These are phyloP conservation scores for Rhodamnia argentea DNA, from an alignment of 345 rosid species.

Conservation along the genomic window DNA sequence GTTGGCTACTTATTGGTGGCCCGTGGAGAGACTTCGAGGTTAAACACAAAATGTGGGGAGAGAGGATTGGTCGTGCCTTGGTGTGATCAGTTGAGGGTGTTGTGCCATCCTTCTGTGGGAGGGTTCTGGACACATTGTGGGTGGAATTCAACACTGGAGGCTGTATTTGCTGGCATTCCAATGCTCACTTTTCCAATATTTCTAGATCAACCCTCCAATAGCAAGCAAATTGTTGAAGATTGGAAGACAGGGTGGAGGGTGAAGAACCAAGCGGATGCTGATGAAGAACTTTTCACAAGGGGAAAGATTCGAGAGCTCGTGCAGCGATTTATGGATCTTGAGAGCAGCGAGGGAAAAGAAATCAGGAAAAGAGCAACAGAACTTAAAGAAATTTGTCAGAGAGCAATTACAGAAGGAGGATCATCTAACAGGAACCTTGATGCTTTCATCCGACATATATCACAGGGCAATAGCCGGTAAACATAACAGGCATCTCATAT, in stretches of 20 bases:
- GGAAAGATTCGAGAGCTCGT: conserved; percentile 17
- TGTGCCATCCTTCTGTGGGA: conserved; percentile 35
- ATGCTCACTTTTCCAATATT: conserved; percentile 36
- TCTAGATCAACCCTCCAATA: conserved; percentile 36
- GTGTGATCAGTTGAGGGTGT: conserved; percentile 31
- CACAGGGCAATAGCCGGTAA: background rate
- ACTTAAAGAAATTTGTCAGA: conserved; percentile 8
- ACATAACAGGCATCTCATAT: background rate
- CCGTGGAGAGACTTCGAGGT: conserved; percentile 15
- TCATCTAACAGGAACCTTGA: conserved; percentile 29
- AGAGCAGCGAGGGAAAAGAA: conserved; percentile 13
- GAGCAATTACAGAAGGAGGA: conserved; percentile 20
- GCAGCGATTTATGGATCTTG: conserved; percentile 12
- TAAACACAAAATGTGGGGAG: background rate
- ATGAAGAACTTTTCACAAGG: conserved; percentile 13
- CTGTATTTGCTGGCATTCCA: conserved; percentile 31
- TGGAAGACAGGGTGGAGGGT: conserved; percentile 49
- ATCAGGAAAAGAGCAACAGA: conserved; percentile 19
- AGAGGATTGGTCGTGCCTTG: conserved; percentile 14
- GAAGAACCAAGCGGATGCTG: background rate
- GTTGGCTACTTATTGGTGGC: conserved; percentile 21
- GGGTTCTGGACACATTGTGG: conserved; percentile 73
- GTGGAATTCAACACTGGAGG: conserved; percentile 53
- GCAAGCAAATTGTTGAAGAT: conserved; percentile 39
- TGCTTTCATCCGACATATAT: conserved; percentile 22